A percentile compares a stretch with the other conserved stretches of the same genome.
phyloP scores from a whole-genome alignment of 2,329 filamentous ascomycete species.

The Verticillium alfalfae region DNA sequence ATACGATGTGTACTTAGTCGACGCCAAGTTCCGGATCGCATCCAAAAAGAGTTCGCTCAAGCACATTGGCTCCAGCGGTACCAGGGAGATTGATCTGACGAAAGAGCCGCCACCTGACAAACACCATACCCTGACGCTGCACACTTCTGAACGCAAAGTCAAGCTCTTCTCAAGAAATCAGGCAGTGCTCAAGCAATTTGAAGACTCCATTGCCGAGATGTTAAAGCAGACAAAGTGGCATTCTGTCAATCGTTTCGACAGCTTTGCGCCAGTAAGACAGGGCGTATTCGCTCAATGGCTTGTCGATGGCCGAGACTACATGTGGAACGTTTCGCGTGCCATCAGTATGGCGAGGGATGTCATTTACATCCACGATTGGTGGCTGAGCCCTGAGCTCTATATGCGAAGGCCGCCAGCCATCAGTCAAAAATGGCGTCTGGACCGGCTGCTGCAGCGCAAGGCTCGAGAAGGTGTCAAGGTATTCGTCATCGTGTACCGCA shows the following conservation, averaged over 20 bases:
- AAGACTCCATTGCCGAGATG: constrained; percentile 89
- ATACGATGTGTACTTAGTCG: constrained; percentile 97
- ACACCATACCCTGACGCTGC: constrained; percentile 82
- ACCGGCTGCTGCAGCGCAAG: constrained; percentile 87
- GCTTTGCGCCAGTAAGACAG: constrained; percentile 84
- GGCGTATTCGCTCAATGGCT: constrained; percentile 93
- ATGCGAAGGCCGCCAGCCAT: constrained; percentile 90
- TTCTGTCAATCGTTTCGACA: constrained; percentile 78
- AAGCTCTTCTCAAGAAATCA: constrained; percentile 90
- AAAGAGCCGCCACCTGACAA: constrained; percentile 37
- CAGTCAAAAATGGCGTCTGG: constrained; percentile 95
- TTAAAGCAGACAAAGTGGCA: constrained; percentile 76
- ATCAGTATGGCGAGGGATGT: constrained; percentile 97
- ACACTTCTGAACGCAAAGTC: constrained; percentile 87
- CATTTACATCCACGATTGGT: constrained; percentile 99
- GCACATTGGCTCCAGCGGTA: constrained; percentile 52
- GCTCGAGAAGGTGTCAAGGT: constrained; percentile 94
- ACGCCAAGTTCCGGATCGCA: constrained; percentile 78
- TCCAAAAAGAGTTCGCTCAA: constrained; percentile 59
- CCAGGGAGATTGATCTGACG: constrained; percentile 42
- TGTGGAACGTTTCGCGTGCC: constrained; percentile 98
- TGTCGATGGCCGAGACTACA: constrained; percentile 94
- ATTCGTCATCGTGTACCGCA: constrained; percentile 96
- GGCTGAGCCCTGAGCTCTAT: constrained; percentile 94
- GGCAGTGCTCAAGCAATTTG: constrained; percentile 82